Base-by-base conservation (phyloP, 2,329 filamentous ascomycete species). In the Fusarium sp. region DNA sequence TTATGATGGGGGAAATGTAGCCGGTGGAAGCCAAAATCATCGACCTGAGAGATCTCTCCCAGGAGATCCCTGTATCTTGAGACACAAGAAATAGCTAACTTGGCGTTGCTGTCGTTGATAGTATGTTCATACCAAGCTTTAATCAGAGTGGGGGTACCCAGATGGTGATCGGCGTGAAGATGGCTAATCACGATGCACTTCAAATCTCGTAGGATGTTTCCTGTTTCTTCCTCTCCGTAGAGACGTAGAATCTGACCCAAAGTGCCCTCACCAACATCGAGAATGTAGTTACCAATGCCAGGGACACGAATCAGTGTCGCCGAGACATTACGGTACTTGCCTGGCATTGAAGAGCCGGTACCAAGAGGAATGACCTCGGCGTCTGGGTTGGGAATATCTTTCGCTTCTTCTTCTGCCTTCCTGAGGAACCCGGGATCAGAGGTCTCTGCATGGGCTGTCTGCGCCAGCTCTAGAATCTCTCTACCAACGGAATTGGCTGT, bases 241-340 rank as follows among this genome's bases (percentile, higher is more conserved):
- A 92, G 84, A 52, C 96, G 91, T 61, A 88, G 89, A 41, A 99
- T 82, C 78, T 98, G 94, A 13, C 95, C 95, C 11, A 98, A 82
- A 0, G 96, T 98, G 75, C 93, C 94, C 80, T 99, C 96, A 61
- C 96, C 96, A 72, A 90, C 93, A 80, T 99, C 96, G 61, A 99
- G 87, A 1, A 99, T 84, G 76, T 97, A 97, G 77, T 88, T 94
- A n/a, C 96, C 96, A 72, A 90, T 87, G 6, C 90, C 92, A 9
- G 96, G 96, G 5, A 97, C 90, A 16, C 92, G 88, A 45, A 99
- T 81, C 7, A 99, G 84, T 1, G 94, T 98, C 3, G 90, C 90
- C 13, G 95, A 97, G 21, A 99, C 96, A 77, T 98, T 99, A 74
- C 96, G 92, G 79, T 98, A 96, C 78, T 97, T 97, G 34, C 93